phyloP scores from a whole-genome alignment of 768 basidiomycete genomes.

The Lepiota subincarnata region DNA sequence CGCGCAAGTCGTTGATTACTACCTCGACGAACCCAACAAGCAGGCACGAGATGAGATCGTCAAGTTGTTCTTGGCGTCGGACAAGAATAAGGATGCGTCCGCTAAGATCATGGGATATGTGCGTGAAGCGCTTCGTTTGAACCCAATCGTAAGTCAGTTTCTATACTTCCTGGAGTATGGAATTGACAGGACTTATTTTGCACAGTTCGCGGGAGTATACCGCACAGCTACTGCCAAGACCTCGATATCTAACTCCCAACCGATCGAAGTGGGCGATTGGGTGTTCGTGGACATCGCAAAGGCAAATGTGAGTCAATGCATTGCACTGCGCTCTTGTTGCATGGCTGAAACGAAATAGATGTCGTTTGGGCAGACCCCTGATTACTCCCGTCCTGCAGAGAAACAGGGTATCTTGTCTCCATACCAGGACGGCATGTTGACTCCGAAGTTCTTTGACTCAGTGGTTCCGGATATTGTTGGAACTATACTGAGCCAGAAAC shows the following conservation, averaged over 20 bases:
- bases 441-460: slow-evolving; percentile 35
- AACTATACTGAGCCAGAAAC: slow-evolving; percentile 40
- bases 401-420: slow-evolving; percentile 22
- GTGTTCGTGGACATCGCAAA: slow-evolving; percentile 33
- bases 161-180: not conserved
- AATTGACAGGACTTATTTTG: slow-evolving; percentile 4
- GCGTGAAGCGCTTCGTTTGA: slow-evolving; percentile 44
- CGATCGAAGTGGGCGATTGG: slow-evolving; percentile 24
- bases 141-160: slow-evolving; percentile 25
- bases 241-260: slow-evolving; percentile 18
- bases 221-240: slow-evolving; percentile 28
- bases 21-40: slow-evolving; percentile 37
- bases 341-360: not conserved
- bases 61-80: slow-evolving; percentile 24
- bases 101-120: slow-evolving; percentile 38
- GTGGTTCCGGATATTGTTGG: slow-evolving; percentile 41
- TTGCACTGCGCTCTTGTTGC: not conserved
- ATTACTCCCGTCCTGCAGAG: slow-evolving; percentile 20
- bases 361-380: slow-evolving; percentile 9
- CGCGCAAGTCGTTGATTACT: slow-evolving; percentile 57
- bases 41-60: slow-evolving; percentile 38
- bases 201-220: slow-evolving; percentile 38
- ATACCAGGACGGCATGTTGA: slow-evolving; percentile 23
- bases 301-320: slow-evolving; percentile 27
- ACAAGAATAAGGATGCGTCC: slow-evolving; percentile 19